Conservation (phyloP, 2,329 filamentous ascomycete genomes). For the Pseudopithomyces maydicus region DNA sequence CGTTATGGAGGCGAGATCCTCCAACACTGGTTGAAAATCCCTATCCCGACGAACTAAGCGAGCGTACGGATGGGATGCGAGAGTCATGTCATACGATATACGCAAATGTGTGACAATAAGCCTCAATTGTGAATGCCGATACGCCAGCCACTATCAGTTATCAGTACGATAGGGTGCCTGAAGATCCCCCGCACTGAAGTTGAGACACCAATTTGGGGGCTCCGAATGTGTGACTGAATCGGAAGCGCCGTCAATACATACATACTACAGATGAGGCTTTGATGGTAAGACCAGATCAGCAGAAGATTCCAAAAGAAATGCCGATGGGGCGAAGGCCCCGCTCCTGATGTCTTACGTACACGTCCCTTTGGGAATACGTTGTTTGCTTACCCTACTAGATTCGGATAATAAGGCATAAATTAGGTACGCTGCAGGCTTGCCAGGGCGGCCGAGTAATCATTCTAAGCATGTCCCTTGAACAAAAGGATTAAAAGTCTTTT, state of each 20-base stretch:
- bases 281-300: background rate
- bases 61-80: background rate
- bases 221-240: background rate
- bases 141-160: background rate
- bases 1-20: background rate
- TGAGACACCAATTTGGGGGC: background rate
- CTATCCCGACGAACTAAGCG: background rate
- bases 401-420: background rate
- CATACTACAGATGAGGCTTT: constrained; percentile 4
- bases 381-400: background rate
- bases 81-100: background rate
- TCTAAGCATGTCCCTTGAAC: background rate
- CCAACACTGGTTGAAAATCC: background rate
- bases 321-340: background rate
- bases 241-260: background rate
- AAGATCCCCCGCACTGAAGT: constrained; percentile 4
- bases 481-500: constrained; percentile 1
- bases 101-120: background rate
- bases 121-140: background rate
- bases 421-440: background rate
- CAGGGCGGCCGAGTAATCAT: background rate
- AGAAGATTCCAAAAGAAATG: background rate
- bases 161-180: constrained; percentile 2
- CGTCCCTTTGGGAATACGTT: background rate
- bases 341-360: constrained; percentile 3